These are phyloP conservation scores for Globisporangium echinulatum DNA, from an alignment of 352 stramenopile species.

Conservation along the genomic window DNA sequence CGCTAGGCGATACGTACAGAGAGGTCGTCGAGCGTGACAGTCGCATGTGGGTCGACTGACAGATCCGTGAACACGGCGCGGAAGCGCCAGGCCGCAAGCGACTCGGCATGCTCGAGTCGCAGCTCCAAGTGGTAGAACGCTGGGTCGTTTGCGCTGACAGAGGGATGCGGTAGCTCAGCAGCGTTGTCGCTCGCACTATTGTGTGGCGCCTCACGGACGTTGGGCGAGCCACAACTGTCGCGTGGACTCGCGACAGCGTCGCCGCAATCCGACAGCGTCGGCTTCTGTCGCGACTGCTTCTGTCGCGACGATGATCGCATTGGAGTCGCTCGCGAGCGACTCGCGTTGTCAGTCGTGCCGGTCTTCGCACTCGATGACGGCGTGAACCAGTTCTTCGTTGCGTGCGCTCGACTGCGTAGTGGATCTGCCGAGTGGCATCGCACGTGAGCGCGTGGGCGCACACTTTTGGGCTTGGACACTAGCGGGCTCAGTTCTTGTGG, in stretches of 20 bases:
- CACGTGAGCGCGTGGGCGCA: background rate
- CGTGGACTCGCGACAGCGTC: background rate
- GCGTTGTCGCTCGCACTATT: background rate
- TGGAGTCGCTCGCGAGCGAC: background rate
- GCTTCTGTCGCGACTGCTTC: no score
- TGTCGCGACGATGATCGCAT: no score
- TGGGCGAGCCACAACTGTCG: background rate
- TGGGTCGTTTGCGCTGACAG: slow-evolving; percentile 21
- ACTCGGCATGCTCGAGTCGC: slow-evolving; percentile 31
- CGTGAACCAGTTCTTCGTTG: slow-evolving; percentile 8
- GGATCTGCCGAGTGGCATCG: slow-evolving; percentile 5
- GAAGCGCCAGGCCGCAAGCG: slow-evolving; percentile 35
- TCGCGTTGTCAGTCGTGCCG: background rate
- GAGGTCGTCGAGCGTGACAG: slow-evolving; percentile 34
- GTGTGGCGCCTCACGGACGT: no score
- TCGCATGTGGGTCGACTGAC: slow-evolving; percentile 17
- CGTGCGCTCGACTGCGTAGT: background rate
- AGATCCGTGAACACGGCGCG: slow-evolving; percentile 39
- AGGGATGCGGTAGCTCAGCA: background rate
- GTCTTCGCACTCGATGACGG: slow-evolving; percentile 4
- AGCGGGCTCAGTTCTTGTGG: background rate
- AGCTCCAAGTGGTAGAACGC: slow-evolving; percentile 54
- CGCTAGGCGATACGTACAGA: slow-evolving; percentile 18
- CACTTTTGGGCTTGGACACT: background rate
- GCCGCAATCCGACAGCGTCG: no score